phyloP scores from a whole-genome alignment of 148 eudicot species.

The Nyssa sinensis region DNA sequence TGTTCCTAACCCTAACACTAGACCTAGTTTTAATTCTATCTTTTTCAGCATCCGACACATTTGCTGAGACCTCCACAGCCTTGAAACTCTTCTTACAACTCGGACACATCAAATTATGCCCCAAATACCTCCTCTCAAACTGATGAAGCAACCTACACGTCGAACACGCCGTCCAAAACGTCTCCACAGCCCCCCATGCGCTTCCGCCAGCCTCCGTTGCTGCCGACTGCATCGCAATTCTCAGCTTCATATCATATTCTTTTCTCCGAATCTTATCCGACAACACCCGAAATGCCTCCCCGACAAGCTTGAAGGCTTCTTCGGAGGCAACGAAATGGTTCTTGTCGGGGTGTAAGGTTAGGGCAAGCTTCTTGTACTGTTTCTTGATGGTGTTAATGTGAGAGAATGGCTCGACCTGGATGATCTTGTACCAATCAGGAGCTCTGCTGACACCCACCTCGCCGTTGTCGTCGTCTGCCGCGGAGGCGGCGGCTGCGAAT shows the following conservation, averaged over 20 bases:
- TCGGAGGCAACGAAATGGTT: conserved; percentile 38
- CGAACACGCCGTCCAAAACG: conserved; percentile 59
- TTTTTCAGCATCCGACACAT: conserved; percentile 12
- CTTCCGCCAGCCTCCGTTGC: conserved; percentile 20
- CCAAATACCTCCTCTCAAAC: conserved; percentile 75
- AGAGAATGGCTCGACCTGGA: conserved; percentile 54
- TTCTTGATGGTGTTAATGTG: conserved; percentile 49
- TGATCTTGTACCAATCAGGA: conserved; percentile 48
- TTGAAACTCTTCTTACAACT: conserved; percentile 56
- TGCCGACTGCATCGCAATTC: conserved; percentile 44
- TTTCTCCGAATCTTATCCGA: conserved; percentile 53
- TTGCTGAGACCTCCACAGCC: conserved; percentile 46
- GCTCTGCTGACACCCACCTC: too few species aligned
- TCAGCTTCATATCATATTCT: conserved; percentile 53
- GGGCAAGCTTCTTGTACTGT: conserved; percentile 61
- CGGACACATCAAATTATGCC: conserved; percentile 61
- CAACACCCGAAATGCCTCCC: conserved; percentile 51
- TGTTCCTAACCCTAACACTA: conserved; percentile 29
- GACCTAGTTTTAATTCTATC: conserved; percentile 27
- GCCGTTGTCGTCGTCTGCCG: too few species aligned
- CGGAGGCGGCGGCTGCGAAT: background rate
- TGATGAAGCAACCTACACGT: conserved; percentile 44
- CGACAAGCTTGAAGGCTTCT: conserved; percentile 69
- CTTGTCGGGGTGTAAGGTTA: conserved; percentile 66
- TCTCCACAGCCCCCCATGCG: conserved; percentile 18